Base-by-base conservation (phyloP, 129 eudicot genomes). In the Artemisia argyi region DNA sequence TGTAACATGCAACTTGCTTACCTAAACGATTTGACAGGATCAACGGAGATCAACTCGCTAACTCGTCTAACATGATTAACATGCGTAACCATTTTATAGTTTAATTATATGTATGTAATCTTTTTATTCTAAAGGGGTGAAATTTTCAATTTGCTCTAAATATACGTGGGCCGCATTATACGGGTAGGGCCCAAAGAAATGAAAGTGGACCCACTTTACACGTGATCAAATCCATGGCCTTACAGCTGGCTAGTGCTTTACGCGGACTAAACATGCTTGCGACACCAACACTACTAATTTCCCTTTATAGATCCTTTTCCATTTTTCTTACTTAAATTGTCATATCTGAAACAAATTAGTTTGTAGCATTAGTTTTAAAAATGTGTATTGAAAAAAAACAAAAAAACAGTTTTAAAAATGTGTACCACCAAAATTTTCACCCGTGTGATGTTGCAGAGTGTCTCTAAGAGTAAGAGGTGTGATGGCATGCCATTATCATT, bases 241-340 rank as follows among this genome's bases (percentile, higher is more conserved):
- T 46, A 78, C 82, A 71, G 73, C 77, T 78, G 82, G 77, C 82
- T 64, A 24, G 20, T 48, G 55, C 61, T 35, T 71, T 78, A 71
- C 81, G 77, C 76, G 72, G 42, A 70, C 72, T 52, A 44, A 53
- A 57, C 78, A 53, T 70, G 66, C 55, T 70, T 63, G 57, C 72
- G 72, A 61, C 81, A 69, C 76, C 72, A 24, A 22, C 76, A 46
- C 77, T 70, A 53, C 82, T 53, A 63, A 78, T 62, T 44, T 52
- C 44, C 76, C 50, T 63, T 61, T 54, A 16, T 16, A 18, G 24
- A 59, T 59, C 59, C 61, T 11, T 55, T 30, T 47, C 11, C 18
- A 16, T 67, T 68, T 32, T 32, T 17, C 44, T 35, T 5, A 0
- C 44, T 35, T 35, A 4, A 5, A 35, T 35, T 35, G 44, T 5